phyloP scores from a whole-genome alignment of 1,284 basidiomycete species.

The Gymnopus androsaceus region DNA sequence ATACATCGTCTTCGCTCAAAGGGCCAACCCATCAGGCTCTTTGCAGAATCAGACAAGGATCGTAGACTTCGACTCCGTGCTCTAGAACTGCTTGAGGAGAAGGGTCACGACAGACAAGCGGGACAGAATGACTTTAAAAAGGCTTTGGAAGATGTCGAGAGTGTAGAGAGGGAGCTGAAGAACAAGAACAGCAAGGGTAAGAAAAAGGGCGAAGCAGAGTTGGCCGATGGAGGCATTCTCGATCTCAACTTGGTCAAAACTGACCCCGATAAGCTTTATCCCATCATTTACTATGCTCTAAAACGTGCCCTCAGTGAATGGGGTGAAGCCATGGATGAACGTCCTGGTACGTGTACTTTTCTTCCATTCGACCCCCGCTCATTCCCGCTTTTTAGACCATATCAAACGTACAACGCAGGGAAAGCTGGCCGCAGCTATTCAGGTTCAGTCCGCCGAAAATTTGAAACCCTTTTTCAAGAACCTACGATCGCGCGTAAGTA shows the following conservation, averaged over 20 bases:
- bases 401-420: slow-evolving; percentile 89
- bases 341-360: slow-evolving; percentile 65
- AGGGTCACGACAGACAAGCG: slow-evolving; percentile 71
- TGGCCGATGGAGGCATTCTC: slow-evolving; percentile 55
- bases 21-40: slow-evolving; percentile 92
- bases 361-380: background rate
- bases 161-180: slow-evolving; percentile 71
- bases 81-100: slow-evolving; percentile 91
- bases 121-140: slow-evolving; percentile 95
- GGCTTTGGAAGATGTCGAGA: slow-evolving; percentile 90
- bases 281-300: slow-evolving; percentile 95
- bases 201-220: slow-evolving; percentile 60
- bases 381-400: slow-evolving; percentile 47
- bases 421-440: slow-evolving; percentile 91
- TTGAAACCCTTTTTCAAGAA: slow-evolving; percentile 95
- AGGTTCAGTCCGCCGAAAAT: slow-evolving; percentile 94
- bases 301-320: slow-evolving; percentile 94
- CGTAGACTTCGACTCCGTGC: slow-evolving; percentile 87
- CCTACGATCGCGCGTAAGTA: slow-evolving; percentile 79
- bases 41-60: slow-evolving; percentile 95
- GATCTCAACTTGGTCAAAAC: slow-evolving; percentile 85
- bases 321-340: slow-evolving; percentile 90
- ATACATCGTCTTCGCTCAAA: slow-evolving; percentile 86
- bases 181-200: slow-evolving; percentile 63
- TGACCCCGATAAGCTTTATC: slow-evolving; percentile 96